Conservation (phyloP, 441 rosid species). For the Macaranga tanarius region DNA sequence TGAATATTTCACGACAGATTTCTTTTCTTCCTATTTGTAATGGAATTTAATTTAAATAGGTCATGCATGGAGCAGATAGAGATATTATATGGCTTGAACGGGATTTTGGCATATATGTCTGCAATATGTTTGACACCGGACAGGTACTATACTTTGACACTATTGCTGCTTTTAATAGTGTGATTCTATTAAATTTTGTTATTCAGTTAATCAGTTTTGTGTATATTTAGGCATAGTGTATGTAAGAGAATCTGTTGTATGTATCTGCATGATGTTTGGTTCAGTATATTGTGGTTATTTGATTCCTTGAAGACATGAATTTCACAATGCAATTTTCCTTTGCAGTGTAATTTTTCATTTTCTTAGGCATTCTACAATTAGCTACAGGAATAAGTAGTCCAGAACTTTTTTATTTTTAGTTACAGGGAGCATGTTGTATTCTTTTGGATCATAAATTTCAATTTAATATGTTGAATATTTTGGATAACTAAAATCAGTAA, state of each 20-base stretch:
- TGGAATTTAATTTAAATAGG: slow-evolving; percentile 48
- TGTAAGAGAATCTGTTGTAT: neutral
- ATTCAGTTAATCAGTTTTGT: neutral
- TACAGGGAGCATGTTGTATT: neutral
- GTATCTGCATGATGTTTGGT: neutral
- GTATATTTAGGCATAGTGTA: neutral
- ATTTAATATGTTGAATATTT: neutral
- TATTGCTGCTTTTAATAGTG: slow-evolving; percentile 11
- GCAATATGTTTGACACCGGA: slow-evolving; percentile 98
- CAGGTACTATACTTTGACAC: slow-evolving; percentile 54
- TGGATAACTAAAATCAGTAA: neutral
- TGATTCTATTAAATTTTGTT: slow-evolving; percentile 9
- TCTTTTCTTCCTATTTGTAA: slow-evolving; percentile 27
- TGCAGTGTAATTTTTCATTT: neutral
- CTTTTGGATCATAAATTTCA: neutral
- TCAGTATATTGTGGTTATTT: neutral
- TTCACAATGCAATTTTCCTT: neutral
- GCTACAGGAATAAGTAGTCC: neutral
- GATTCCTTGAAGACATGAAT: neutral
- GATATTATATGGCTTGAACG: slow-evolving; percentile 95
- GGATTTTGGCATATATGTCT: slow-evolving; percentile 90
- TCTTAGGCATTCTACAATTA: neutral
- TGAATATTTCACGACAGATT: slow-evolving; percentile 2
- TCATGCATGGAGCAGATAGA: slow-evolving; percentile 97
- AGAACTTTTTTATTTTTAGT: neutral